Percentiles rank a stretch among this genome's conserved stretches.
phyloP scores from a whole-genome alignment of 108 stramenopile species.

The Stephanodiscus triporus region DNA sequence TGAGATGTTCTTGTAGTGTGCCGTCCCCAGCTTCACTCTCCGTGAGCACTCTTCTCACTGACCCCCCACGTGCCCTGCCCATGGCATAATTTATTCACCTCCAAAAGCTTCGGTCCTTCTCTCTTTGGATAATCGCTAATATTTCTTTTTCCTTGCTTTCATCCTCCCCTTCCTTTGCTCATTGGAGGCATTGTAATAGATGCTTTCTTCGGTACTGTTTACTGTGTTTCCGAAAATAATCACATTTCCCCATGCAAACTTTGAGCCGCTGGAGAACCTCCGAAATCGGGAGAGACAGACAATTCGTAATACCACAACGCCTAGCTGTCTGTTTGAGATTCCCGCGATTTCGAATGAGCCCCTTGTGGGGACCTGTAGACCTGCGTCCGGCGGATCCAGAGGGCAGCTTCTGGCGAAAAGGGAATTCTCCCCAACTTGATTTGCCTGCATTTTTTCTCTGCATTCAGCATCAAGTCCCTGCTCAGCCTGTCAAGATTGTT shows the following conservation, averaged over 20 bases:
- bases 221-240: not conserved
- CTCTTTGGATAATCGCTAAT: conserved; percentile 11
- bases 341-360: not conserved
- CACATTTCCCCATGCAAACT: not conserved
- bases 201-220: not conserved
- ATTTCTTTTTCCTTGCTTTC: conserved; percentile 9
- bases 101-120: conserved; percentile 13
- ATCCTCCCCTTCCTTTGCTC: not conserved
- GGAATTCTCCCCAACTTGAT: not conserved
- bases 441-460: conserved; percentile 16
- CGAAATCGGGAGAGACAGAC: not conserved
- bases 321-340: not conserved
- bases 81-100: conserved; percentile 9
- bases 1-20: not conserved
- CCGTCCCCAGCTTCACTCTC: not conserved
- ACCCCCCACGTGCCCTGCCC: not conserved
- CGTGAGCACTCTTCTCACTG: conserved; percentile 9
- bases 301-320: not conserved
- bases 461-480: not conserved
- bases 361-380: not conserved
- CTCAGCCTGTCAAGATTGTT: conserved; percentile 1
- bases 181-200: not conserved
- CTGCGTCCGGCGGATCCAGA: conserved; percentile 14
- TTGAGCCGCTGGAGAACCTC: not conserved
- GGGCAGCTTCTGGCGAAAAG: conserved; percentile 11